Conservation (phyloP, 1,139 yeast species). For the Debaryomycetaceae sp. region DNA sequence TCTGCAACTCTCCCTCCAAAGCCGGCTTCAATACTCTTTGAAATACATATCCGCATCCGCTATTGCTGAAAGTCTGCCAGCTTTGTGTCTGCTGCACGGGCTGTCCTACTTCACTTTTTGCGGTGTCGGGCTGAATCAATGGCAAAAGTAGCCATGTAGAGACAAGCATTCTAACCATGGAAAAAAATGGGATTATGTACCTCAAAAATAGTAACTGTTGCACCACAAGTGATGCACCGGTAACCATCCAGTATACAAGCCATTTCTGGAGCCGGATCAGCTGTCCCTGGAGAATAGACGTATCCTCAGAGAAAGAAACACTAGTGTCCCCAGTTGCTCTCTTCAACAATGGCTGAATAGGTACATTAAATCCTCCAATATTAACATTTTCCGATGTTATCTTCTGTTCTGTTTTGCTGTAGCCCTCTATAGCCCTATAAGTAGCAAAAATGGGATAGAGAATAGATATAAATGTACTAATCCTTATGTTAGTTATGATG, state of each 20-base stretch:
- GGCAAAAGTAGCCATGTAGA: slow-evolving; percentile 57
- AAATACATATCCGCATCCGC: slow-evolving; percentile 40
- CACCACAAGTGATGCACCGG: slow-evolving; percentile 29
- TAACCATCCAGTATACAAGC: slow-evolving; percentile 58
- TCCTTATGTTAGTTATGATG: slow-evolving; percentile 2
- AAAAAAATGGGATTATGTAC: slow-evolving; percentile 47
- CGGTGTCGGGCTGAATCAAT: slow-evolving; percentile 15
- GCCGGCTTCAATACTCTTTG: slow-evolving; percentile 31
- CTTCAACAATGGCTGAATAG: slow-evolving; percentile 23
- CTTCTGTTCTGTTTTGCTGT: slow-evolving; percentile 23
- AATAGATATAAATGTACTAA: slow-evolving; percentile 37
- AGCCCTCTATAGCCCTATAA: slow-evolving; percentile 47
- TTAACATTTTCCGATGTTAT: slow-evolving; percentile 26
- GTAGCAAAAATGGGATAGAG: slow-evolving; percentile 55
- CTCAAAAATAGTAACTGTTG: slow-evolving; percentile 33
- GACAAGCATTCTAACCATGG: slow-evolving; percentile 36
- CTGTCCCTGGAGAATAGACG: slow-evolving; percentile 21
- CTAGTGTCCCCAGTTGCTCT: slow-evolving; percentile 17
- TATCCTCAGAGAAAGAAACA: slow-evolving; percentile 14
- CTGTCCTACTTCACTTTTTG: slow-evolving; percentile 2
- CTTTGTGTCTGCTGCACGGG: slow-evolving; percentile 14
- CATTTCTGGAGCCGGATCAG: slow-evolving; percentile 50
- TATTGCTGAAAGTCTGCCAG: slow-evolving; percentile 23
- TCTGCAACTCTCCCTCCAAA: slow-evolving; percentile 21
- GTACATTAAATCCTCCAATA: slow-evolving; percentile 36